Conservation (phyloP, 805 yeast genomes). For the Priceomyces haplophilus region DNA sequence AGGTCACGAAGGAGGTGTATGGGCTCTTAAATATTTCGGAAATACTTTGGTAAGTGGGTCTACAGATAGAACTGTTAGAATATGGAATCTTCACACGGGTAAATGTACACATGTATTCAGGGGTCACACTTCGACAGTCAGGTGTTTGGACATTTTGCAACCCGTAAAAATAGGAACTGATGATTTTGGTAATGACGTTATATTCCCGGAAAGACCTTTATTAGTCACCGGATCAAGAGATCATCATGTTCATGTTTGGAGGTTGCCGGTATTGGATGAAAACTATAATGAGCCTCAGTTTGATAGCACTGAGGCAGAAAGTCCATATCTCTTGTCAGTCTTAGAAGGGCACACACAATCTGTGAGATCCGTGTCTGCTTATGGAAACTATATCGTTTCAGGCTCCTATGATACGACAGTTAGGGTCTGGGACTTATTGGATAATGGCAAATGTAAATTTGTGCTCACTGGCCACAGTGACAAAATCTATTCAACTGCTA, state of each 20-base stretch:
- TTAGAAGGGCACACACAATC: slow-evolving; percentile 48
- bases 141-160: slow-evolving; percentile 81
- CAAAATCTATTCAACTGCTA: slow-evolving; percentile 82
- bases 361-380: slow-evolving; percentile 84
- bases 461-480: slow-evolving; percentile 82
- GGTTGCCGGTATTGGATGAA: slow-evolving; percentile 52
- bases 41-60: slow-evolving; percentile 88
- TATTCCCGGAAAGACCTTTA: slow-evolving; percentile 62
- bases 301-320: slow-evolving; percentile 38
- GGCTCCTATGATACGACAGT: slow-evolving; percentile 91
- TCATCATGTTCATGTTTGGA: slow-evolving; percentile 45
- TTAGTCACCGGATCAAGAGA: slow-evolving; percentile 52
- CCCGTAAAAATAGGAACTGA: slow-evolving; percentile 64
- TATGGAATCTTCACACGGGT: slow-evolving; percentile 87
- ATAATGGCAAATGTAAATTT: slow-evolving; percentile 67
- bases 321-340: slow-evolving; percentile 66
- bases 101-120: slow-evolving; percentile 86
- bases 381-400: slow-evolving; percentile 77
- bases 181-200: slow-evolving; percentile 52
- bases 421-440: slow-evolving; percentile 83
- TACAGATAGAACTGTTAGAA: slow-evolving; percentile 88
- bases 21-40: slow-evolving; percentile 91
- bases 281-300: slow-evolving; percentile 29
- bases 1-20: slow-evolving; percentile 97
- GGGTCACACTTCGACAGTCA: slow-evolving; percentile 90